phyloP scores from a whole-genome alignment of 306 rosid species.

The Luffa acutangula region DNA sequence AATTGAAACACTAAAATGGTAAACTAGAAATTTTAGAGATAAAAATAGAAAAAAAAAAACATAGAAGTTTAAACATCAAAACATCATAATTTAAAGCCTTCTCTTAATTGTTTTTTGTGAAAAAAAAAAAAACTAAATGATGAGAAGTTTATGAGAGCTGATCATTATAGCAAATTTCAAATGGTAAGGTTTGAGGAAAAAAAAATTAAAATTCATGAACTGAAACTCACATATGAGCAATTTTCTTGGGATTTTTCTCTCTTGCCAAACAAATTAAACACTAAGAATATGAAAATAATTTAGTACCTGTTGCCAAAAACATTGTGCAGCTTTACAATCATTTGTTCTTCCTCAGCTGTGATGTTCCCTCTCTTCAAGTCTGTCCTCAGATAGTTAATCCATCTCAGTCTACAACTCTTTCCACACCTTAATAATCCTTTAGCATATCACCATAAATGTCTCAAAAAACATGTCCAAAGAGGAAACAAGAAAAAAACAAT shows the following conservation, averaged over 20 bases:
- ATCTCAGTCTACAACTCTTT: conserved; percentile 2
- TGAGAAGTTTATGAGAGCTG: neutral
- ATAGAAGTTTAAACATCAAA: too few species aligned
- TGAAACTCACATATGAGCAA: neutral
- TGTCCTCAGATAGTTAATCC: conserved; percentile 1
- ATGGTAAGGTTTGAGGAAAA: neutral
- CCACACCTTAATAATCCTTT: conserved; percentile 3
- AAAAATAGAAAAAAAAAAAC: too few species aligned
- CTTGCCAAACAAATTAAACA: neutral
- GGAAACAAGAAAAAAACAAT: neutral
- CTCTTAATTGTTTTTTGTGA: too few species aligned
- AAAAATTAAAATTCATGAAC: neutral
- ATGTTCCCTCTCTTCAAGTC: conserved; percentile 4
- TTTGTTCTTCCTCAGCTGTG: conserved; percentile 46
- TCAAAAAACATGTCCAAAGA: neutral
- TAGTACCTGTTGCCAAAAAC: conserved; percentile 31
- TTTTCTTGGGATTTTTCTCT: neutral
- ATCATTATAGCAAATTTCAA: neutral
- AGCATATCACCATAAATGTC: neutral
- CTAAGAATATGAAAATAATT: neutral
- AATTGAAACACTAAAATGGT: too few species aligned
- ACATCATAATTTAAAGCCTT: too few species aligned
- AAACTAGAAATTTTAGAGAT: too few species aligned
- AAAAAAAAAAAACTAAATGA: too few species aligned
- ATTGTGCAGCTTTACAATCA: conserved; percentile 48